Evolutionary conservation across 495 filamentous ascomycete species (phyloP).

Genomic region (Hyaloscypha finlandica): DNA sequence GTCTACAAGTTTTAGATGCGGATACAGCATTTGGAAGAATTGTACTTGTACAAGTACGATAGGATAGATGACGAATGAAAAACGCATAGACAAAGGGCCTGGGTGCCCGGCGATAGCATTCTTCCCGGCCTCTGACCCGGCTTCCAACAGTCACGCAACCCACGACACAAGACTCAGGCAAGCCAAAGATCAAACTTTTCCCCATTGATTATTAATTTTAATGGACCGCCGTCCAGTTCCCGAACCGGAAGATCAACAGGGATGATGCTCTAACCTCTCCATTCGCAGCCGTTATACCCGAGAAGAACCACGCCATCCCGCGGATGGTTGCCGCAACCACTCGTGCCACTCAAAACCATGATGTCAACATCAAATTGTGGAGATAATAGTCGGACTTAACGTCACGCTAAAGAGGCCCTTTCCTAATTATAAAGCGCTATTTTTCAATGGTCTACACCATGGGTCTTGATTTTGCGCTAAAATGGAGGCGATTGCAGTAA

Average conservation of each 20-base stretch:
- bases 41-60: slow-evolving; percentile 18
- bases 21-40: background rate
- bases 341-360: background rate
- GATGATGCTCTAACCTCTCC: background rate
- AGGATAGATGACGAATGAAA: slow-evolving; percentile 21
- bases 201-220: background rate
- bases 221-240: background rate
- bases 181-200: background rate
- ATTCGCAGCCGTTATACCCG: slow-evolving; percentile 4
- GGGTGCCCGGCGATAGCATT: background rate
- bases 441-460: background rate
- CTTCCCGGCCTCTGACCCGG: background rate
- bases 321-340: background rate
- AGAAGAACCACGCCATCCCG: background rate
- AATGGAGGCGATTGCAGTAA: background rate
- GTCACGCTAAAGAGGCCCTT: too few relatives aligned
- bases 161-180: too few relatives aligned
- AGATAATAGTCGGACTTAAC: background rate
- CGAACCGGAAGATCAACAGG: background rate
- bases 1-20: slow-evolving; percentile 90
- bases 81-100: background rate
- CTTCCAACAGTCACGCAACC: too few relatives aligned
- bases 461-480: background rate
- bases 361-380: background rate
- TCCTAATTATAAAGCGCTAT: background rate